Percentiles rank a stretch among this genome's conserved stretches.
phyloP scores from a whole-genome alignment of 306 rosid genomes.

The Vigna hirtella region DNA sequence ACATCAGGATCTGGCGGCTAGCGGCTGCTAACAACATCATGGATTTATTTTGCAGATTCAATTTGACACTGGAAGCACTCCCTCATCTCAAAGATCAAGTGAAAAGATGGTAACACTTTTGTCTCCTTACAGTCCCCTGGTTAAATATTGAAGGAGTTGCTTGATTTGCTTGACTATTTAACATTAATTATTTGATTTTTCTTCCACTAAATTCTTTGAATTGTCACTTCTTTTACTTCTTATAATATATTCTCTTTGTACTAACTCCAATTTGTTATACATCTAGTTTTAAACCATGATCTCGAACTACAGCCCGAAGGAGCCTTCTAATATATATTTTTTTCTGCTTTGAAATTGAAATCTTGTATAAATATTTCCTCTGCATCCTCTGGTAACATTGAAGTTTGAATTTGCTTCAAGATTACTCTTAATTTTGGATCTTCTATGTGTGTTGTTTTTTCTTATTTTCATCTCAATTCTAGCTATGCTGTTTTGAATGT shows the following conservation, averaged over 20 bases:
- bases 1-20: not conserved
- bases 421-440: conserved; percentile 16
- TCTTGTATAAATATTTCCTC: conserved; percentile 1
- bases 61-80: conserved; percentile 31
- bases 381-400: not conserved
- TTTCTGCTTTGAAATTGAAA: conserved; percentile 30
- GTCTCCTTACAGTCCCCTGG: not conserved
- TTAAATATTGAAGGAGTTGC: conserved; percentile 15
- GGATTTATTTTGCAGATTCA: conserved; percentile 45
- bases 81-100: conserved; percentile 8
- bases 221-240: not conserved
- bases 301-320: conserved; percentile 18
- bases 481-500: not conserved
- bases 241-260: not conserved
- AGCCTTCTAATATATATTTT: not conserved
- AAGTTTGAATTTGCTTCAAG: conserved; percentile 5
- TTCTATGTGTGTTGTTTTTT: not conserved
- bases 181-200: not conserved
- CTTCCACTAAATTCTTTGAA: not conserved
- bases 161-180: conserved; percentile 20
- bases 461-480: not conserved
- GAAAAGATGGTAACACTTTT: conserved; percentile 46
- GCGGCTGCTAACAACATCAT: not conserved
- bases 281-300: conserved; percentile 28
- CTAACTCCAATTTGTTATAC: conserved; percentile 13